Conservation (phyloP, 2,329 filamentous ascomycete species). For the Penicillium nordicum region DNA sequence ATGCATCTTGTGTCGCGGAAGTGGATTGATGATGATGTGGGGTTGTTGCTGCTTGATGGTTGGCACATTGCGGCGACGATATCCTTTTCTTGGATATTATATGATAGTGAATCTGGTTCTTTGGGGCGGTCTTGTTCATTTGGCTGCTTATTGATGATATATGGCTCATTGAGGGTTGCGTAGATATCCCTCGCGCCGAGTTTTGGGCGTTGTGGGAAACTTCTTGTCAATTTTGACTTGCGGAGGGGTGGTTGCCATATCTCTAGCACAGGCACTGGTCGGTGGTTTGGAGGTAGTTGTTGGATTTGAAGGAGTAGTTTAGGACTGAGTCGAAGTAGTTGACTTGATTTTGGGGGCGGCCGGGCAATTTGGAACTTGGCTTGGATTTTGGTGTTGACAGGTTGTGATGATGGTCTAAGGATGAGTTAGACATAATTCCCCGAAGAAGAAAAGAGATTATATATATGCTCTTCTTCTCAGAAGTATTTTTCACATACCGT, state of each 20-base stretch:
- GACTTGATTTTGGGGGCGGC: slow-evolving; percentile 29
- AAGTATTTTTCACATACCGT: slow-evolving; percentile 14
- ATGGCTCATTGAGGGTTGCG: slow-evolving; percentile 28
- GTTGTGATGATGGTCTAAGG: slow-evolving; percentile 9
- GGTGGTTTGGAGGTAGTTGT: slow-evolving; percentile 24
- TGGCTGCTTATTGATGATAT: slow-evolving; percentile 5
- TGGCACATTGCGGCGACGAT: slow-evolving; percentile 21
- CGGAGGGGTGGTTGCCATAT: slow-evolving; percentile 30
- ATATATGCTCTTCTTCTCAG: not conserved
- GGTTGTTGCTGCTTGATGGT: not conserved
- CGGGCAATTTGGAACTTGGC: slow-evolving; percentile 30
- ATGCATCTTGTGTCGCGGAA: slow-evolving; percentile 18
- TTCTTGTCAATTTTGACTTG: slow-evolving; percentile 23
- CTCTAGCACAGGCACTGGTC: slow-evolving; percentile 31
- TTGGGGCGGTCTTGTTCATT: not conserved
- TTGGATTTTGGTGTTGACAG: slow-evolving; percentile 19
- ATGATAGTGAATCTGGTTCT: not conserved
- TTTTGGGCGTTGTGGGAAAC: slow-evolving; percentile 22
- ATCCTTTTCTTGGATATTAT: slow-evolving; percentile 7
- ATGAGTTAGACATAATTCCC: not conserved
- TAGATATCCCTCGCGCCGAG: slow-evolving; percentile 29
- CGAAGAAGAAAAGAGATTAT: not conserved
- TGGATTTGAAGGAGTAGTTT: slow-evolving; percentile 34
- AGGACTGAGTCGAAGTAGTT: slow-evolving; percentile 26
- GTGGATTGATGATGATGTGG: slow-evolving; percentile 10